These are phyloP conservation scores for Aspergillus haitiensis DNA, from an alignment of 495 filamentous ascomycete genomes.

Conservation along the genomic window DNA sequence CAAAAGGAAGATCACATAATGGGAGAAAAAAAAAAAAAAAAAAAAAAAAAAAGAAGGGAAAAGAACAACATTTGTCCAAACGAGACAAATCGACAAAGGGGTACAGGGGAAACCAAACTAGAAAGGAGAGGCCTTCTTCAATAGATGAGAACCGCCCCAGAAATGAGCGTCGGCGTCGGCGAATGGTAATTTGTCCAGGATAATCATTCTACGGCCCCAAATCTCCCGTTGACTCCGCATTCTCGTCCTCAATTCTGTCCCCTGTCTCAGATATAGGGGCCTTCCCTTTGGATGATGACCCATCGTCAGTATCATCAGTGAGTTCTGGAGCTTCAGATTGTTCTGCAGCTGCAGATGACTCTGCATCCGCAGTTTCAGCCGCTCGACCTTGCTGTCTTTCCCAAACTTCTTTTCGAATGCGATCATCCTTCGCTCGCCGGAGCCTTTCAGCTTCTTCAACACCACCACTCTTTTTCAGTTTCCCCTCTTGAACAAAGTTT, in stretches of 20 bases:
- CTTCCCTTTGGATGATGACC: conserved; percentile 12
- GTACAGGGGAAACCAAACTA: background rate
- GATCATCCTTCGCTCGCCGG: conserved; percentile 82
- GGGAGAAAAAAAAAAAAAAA: background rate
- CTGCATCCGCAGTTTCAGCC: conserved; percentile 34
- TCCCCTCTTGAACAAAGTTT: conserved; percentile 85
- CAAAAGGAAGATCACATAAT: background rate
- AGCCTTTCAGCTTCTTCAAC: conserved; percentile 90
- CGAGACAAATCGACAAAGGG: conserved; percentile 1
- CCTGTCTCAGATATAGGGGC: conserved; percentile 13
- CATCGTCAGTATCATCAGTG: conserved; percentile 15
- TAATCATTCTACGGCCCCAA: conserved; percentile 3
- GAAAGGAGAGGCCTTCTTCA: conserved; percentile 1
- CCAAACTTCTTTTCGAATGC: conserved; percentile 82
- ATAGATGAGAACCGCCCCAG: conserved; percentile 5
- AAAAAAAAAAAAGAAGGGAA: background rate
- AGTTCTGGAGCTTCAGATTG: conserved; percentile 25
- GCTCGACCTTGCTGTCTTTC: conserved; percentile 60
- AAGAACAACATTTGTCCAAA: conserved; percentile 4
- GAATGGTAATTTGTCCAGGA: conserved; percentile 1
- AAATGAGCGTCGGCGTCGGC: background rate
- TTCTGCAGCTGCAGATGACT: conserved; percentile 32
- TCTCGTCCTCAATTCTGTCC: conserved; percentile 7
- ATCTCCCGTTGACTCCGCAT: background rate
- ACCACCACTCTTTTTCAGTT: conserved; percentile 91